Evolutionary conservation across 176 grass and related monocot species (phyloP).

Genomic region (Carex pumila): DNA sequence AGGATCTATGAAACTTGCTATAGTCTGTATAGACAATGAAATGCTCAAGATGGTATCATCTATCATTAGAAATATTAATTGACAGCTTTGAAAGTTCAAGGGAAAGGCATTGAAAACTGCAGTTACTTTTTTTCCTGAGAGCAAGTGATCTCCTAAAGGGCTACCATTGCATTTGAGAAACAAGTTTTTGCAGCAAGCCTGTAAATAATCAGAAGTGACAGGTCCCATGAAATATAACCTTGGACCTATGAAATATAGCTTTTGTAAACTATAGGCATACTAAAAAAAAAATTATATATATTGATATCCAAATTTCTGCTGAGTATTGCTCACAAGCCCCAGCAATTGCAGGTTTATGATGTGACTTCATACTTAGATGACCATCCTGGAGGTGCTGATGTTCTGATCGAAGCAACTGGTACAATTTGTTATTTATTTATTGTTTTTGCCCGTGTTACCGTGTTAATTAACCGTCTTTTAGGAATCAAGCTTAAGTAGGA

Average conservation of each 20-base stretch:
- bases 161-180: neutral
- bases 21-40: neutral
- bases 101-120: neutral
- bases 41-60: neutral
- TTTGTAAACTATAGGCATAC: neutral
- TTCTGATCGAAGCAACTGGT: constrained; percentile 52
- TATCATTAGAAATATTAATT: neutral
- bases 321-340: neutral
- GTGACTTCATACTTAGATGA: constrained; percentile 90
- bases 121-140: neutral
- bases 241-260: neutral
- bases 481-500: neutral
- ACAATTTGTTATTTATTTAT: neutral
- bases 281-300: neutral
- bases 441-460: neutral
- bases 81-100: neutral
- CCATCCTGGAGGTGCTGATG: constrained; percentile 81
- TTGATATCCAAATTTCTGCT: neutral
- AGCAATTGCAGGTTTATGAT: constrained; percentile 63
- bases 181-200: neutral
- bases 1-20: neutral
- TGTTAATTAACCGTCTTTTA: neutral
- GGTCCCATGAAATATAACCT: neutral
- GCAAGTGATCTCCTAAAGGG: neutral
- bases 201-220: neutral